Evolutionary conservation across 495 filamentous ascomycete species (phyloP).

Genomic region (Apodospora peruviana): DNA sequence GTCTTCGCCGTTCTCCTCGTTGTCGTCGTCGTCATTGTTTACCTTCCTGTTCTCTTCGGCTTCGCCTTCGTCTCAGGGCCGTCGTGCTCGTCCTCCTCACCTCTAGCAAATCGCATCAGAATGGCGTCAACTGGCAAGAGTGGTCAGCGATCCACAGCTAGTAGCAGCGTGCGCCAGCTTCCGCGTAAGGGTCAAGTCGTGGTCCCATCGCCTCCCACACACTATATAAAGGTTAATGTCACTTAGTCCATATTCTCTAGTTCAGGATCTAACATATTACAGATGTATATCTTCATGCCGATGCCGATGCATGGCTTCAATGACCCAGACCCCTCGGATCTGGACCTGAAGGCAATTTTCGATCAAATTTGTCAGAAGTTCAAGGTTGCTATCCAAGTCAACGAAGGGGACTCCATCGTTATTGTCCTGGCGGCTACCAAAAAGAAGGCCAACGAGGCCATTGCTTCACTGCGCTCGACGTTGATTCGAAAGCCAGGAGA

Average conservation of each 20-base stretch:
- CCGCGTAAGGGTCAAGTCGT: neutral
- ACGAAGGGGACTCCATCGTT: neutral
- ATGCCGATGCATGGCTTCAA: constrained; percentile 5
- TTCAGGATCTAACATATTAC: neutral
- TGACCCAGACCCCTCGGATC: constrained; percentile 11
- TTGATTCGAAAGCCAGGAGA: constrained; percentile 3
- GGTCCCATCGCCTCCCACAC: neutral
- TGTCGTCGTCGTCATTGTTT: neutral
- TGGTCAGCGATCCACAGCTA: too few species aligned
- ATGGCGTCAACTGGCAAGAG: too few species aligned
- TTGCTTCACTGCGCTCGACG: neutral
- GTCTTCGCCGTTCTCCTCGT: neutral
- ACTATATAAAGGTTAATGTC: neutral
- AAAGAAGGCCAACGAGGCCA: constrained; percentile 2
- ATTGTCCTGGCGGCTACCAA: constrained; percentile 8
- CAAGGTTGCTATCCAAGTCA: constrained; percentile 6
- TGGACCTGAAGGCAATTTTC: constrained; percentile 6
- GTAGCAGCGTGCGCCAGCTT: too few species aligned
- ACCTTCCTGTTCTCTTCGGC: neutral
- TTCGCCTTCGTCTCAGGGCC: neutral
- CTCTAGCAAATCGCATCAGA: neutral
- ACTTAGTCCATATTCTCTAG: neutral
- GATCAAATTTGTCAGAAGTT: constrained; percentile 8
- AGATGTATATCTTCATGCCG: constrained; percentile 8
- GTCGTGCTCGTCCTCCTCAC: neutral